These are phyloP conservation scores for Neonectria sp. DNA, from an alignment of 2,329 filamentous ascomycete genomes.

Conservation along the genomic window DNA sequence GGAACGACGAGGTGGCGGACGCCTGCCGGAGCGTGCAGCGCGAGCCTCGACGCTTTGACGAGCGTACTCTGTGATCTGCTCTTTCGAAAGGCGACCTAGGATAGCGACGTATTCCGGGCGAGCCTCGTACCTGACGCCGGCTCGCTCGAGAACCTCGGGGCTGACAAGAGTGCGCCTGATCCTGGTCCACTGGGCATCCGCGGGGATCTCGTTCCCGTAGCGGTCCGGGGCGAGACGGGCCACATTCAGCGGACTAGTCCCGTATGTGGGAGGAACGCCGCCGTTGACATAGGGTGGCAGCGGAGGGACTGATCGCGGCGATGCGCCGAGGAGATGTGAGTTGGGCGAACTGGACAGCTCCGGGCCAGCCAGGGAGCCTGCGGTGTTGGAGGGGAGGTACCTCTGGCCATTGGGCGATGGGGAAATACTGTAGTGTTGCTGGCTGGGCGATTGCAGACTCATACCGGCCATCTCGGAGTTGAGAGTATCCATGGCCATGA, in stretches of 20 bases:
- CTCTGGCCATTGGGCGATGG: slow-evolving; percentile 45
- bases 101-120: slow-evolving; percentile 74
- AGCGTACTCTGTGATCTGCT: slow-evolving; percentile 68
- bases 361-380: slow-evolving; percentile 43
- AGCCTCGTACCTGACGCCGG: slow-evolving; percentile 72
- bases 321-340: slow-evolving; percentile 51
- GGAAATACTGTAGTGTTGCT: slow-evolving; percentile 55
- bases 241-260: slow-evolving; percentile 49
- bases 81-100: slow-evolving; percentile 67
- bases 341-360: slow-evolving; percentile 54
- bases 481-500: slow-evolving; percentile 64
- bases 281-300: slow-evolving; percentile 47
- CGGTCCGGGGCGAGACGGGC: slow-evolving; percentile 69
- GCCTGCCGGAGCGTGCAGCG: slow-evolving; percentile 51
- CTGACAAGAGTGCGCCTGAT: slow-evolving; percentile 70
- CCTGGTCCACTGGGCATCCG: slow-evolving; percentile 73
- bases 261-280: slow-evolving; percentile 52
- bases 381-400: slow-evolving; percentile 54
- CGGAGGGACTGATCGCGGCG: slow-evolving; percentile 59
- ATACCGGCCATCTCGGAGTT: slow-evolving; percentile 59
- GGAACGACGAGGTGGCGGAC: slow-evolving; percentile 28
- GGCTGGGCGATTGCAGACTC: slow-evolving; percentile 53
- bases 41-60: slow-evolving; percentile 64
- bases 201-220: slow-evolving; percentile 68
- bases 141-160: slow-evolving; percentile 69